Percentiles rank a stretch among this genome's conserved stretches.
Conservation (phyloP, 2,329 filamentous ascomycete species). For the Beauveria pseudobassiana region DNA sequence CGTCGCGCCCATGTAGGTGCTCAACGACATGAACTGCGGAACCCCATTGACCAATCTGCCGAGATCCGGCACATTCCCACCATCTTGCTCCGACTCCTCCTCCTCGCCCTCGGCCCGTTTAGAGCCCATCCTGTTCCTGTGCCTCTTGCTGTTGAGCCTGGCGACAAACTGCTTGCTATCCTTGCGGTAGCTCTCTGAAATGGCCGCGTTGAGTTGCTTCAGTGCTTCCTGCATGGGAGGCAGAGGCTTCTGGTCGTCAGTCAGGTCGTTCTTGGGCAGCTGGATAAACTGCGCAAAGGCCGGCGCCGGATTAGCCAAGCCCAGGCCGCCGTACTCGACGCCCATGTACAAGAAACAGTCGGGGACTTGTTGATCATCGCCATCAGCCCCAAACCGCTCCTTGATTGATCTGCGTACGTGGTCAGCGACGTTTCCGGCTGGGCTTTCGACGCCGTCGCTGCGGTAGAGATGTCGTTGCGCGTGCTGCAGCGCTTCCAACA, state of each 20-base stretch:
- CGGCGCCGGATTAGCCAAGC: slow-evolving; percentile 27
- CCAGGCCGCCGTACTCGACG: slow-evolving; percentile 31
- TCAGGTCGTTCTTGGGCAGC: neutral
- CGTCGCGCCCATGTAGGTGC: slow-evolving; percentile 5
- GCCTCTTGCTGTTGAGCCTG: neutral
- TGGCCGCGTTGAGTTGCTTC: neutral
- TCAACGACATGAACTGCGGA: slow-evolving; percentile 8
- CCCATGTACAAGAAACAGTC: slow-evolving; percentile 35
- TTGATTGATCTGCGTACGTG: slow-evolving; percentile 39
- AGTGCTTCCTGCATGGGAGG: neutral
- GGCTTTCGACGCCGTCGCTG: neutral
- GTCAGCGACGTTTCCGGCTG: slow-evolving; percentile 40
- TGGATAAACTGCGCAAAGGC: slow-evolving; percentile 7
- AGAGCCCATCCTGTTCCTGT: neutral
- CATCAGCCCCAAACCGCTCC: slow-evolving; percentile 34
- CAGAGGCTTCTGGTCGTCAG: neutral
- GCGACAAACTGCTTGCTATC: neutral
- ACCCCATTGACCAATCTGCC: neutral
- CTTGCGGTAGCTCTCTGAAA: slow-evolving; percentile 2
- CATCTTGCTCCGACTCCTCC: neutral
- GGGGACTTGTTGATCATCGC: slow-evolving; percentile 25
- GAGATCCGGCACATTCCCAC: neutral
- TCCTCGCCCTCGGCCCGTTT: neutral
- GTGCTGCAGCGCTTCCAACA: slow-evolving; percentile 9
- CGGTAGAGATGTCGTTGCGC: slow-evolving; percentile 4